Conservation (phyloP, 1,284 basidiomycete species). For the Boletus subluridellus region DNA sequence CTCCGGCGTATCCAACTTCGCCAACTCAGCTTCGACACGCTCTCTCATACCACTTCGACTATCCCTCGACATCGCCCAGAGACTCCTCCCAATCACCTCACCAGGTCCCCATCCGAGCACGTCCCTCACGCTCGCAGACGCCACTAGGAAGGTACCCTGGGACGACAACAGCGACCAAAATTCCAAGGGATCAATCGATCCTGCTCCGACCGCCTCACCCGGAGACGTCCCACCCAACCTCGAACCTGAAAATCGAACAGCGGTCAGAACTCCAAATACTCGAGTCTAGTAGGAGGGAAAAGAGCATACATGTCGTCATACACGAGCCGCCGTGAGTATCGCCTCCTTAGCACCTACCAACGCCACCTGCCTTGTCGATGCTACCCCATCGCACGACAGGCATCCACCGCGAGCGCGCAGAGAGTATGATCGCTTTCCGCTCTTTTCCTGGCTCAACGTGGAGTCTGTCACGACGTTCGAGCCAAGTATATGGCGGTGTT, state of each 20-base stretch:
- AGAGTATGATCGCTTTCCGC: slow-evolving; percentile 82
- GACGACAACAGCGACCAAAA: slow-evolving; percentile 59
- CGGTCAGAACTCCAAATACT: not conserved
- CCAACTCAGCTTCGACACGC: no score
- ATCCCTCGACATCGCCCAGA: slow-evolving; percentile 50
- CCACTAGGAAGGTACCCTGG: slow-evolving; percentile 27
- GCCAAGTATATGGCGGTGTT: slow-evolving; percentile 69
- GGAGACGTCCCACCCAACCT: slow-evolving; percentile 3
- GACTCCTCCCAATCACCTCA: slow-evolving; percentile 40
- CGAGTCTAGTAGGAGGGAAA: not conserved
- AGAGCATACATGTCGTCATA: slow-evolving; percentile 15
- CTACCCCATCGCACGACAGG: slow-evolving; percentile 60
- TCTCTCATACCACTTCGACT: slow-evolving; percentile 10
- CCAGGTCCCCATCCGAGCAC: no score
- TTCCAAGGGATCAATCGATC: slow-evolving; percentile 34
- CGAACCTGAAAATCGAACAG: slow-evolving; percentile 8
- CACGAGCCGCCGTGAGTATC: not conserved
- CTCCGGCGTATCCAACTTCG: no score
- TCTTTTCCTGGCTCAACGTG: slow-evolving; percentile 89
- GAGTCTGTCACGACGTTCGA: slow-evolving; percentile 81
- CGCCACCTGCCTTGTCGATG: slow-evolving; percentile 48
- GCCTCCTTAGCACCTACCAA: slow-evolving; percentile 25
- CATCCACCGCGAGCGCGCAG: slow-evolving; percentile 69
- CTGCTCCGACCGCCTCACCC: not conserved
- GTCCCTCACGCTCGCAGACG: no score